Evolutionary conservation across 768 basidiomycete species (phyloP), one percentile per base, ranked within the genome.

Genomic region (Leucosporidium creatinivorum): DNA sequence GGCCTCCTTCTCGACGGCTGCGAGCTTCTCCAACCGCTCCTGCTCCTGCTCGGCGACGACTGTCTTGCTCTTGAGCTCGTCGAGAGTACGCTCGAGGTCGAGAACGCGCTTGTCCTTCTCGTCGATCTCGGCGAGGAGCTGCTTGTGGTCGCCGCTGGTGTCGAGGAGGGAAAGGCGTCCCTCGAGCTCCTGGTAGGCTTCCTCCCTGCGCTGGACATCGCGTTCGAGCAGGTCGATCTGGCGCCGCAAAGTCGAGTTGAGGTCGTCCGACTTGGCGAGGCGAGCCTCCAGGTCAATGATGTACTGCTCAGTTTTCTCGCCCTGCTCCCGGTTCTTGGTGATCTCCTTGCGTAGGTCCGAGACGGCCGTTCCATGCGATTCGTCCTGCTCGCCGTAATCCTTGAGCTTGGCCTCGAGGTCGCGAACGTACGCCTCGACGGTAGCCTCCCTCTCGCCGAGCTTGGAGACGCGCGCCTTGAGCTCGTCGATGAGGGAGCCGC

Each of bases 371-470:
- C 83, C 87, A 25, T 89, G 89, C 15, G 84, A 83, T 48, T 89
- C 77, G 21, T 86, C 87, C 3, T 85, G 85, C 74, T 97, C 93
- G 73, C 91, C 86, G 75, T 87, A 89, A 7, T 83, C 79, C 80
- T 88, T 91, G 76, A 99, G 85, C 79, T 89, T 92, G 76, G 89
- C 86, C 78, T 99, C 94, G 39, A 98, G 81, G 76, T 98, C 93
- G 33, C 85, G 89, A 54, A 98, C 86, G 77, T 98, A 97, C 2
- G 88, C 92, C 84, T 99, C 94, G 28, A 91, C 93, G 4, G 91
- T 89, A 8, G 86, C 83, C 77, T 98, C 96, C 63, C 93, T 82
- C 77, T 97, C 94, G 2, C 84, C 80, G 59, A 98, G 79, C 78
- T 93, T 96, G 9, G 84, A 83, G 62, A 96, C 82, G 54, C 96